phyloP scores from a whole-genome alignment of 176 grass and related monocot genomes.

The bread wheat (Triticum aestivum) region DNA sequence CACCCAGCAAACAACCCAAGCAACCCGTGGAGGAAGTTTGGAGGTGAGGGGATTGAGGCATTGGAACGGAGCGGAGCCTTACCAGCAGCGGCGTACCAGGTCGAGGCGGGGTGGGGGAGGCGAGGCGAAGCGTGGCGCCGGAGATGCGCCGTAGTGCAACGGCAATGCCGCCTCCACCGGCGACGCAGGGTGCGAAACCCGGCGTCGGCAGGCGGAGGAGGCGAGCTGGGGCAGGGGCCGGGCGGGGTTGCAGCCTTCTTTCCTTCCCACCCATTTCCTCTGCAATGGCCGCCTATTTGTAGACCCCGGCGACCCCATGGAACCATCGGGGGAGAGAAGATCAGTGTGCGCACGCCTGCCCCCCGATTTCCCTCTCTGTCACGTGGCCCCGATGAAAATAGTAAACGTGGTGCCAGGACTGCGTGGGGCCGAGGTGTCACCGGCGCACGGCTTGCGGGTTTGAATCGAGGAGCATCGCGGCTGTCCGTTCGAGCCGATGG shows the following conservation, averaged over 20 bases:
- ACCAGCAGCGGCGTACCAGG: neutral
- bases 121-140: neutral
- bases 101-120: neutral
- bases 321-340: neutral
- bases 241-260: neutral
- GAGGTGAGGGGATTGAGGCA: neutral
- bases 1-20: neutral
- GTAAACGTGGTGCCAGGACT: neutral
- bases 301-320: neutral
- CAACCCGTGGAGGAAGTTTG: neutral
- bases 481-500: neutral
- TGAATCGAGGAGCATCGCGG: neutral
- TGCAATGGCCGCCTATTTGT: slow-evolving; percentile 5
- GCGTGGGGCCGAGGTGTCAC: neutral
- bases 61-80: neutral
- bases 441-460: neutral
- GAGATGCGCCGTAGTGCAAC: neutral
- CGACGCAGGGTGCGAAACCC: slow-evolving; percentile 22
- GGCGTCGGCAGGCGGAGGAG: slow-evolving; percentile 19
- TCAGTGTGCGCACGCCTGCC: neutral
- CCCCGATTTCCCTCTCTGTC: no score
- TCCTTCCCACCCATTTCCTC: neutral
- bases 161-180: slow-evolving; percentile 33
- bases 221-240: neutral
- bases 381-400: no score